Conservation (phyloP, 768 basidiomycete genomes). For the Tylopilus subfusipes region DNA sequence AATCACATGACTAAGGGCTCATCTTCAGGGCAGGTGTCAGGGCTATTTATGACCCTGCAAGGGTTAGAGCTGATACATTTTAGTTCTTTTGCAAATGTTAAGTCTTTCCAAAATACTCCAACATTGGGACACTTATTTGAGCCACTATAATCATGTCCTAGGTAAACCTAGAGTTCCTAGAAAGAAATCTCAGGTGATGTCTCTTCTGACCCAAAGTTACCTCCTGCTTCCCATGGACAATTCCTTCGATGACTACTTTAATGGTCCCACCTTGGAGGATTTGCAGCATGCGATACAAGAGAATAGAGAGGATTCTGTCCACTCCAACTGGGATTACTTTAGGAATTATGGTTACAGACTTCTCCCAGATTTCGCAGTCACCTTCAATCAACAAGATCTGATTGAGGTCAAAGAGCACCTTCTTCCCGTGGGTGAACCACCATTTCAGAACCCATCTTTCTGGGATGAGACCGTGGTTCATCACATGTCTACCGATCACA, state of each 20-base stretch:
- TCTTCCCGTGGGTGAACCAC: neutral
- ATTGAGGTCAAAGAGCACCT: neutral
- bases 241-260: neutral
- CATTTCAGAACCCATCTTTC: neutral
- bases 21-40: too few relatives aligned
- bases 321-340: constrained; percentile 5
- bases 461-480: neutral
- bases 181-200: too few relatives aligned
- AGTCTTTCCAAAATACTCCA: too few relatives aligned
- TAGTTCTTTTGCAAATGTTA: too few relatives aligned
- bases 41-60: too few relatives aligned
- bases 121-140: too few relatives aligned
- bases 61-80: too few relatives aligned
- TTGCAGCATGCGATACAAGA: too few relatives aligned
- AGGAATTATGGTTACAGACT: constrained; percentile 5
- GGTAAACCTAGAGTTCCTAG: too few relatives aligned
- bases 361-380: neutral
- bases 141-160: too few relatives aligned
- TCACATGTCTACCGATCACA: neutral
- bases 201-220: too few relatives aligned
- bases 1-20: too few relatives aligned
- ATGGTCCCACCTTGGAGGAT: constrained; percentile 4
- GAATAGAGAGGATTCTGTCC: fast-evolving
- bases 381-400: constrained; percentile 2
- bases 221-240: neutral